Evolutionary conservation across 768 basidiomycete species (phyloP).

Genomic region (Hygrophoropsis aurantiaca): DNA sequence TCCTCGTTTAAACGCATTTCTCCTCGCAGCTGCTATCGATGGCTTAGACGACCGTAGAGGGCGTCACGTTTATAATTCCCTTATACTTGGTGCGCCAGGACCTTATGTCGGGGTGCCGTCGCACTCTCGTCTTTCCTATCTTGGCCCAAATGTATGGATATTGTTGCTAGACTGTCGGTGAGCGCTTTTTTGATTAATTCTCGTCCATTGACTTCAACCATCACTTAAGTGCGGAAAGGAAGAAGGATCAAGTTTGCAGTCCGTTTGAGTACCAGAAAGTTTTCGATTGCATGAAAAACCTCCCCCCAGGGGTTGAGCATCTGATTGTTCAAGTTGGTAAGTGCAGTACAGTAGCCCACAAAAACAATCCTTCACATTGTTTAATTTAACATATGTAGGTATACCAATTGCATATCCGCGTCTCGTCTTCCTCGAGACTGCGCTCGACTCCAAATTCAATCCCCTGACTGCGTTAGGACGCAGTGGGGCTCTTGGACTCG

Average conservation of each 20-base stretch:
- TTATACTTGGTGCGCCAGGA: constrained; percentile 75
- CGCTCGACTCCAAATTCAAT: constrained; percentile 81
- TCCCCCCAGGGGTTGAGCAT: constrained; percentile 76
- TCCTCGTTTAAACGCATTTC: constrained; percentile 3
- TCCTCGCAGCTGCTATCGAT: constrained; percentile 45
- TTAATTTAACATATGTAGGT: constrained; percentile 34
- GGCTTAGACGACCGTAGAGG: constrained; percentile 63
- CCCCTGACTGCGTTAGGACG: constrained; percentile 77
- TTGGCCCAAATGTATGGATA: constrained; percentile 77
- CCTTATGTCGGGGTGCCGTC: constrained; percentile 78
- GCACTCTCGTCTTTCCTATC: constrained; percentile 77
- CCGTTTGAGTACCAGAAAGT: constrained; percentile 67
- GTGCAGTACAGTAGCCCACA: constrained; percentile 6
- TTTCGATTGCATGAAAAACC: constrained; percentile 56
- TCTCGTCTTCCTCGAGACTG: constrained; percentile 82
- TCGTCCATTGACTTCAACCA: constrained; percentile 4
- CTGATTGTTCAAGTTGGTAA: constrained; percentile 79
- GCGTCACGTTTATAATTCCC: constrained; percentile 64
- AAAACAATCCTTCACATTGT: not conserved
- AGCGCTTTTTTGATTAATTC: constrained; percentile 14
- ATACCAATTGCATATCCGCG: constrained; percentile 91
- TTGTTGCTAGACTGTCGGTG: constrained; percentile 83
- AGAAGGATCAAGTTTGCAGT: constrained; percentile 79
- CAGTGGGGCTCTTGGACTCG: constrained; percentile 63
- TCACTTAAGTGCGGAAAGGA: constrained; percentile 78